Conservation (phyloP, 176 grass and related monocot genomes). For the Oryza glaberrima region DNA sequence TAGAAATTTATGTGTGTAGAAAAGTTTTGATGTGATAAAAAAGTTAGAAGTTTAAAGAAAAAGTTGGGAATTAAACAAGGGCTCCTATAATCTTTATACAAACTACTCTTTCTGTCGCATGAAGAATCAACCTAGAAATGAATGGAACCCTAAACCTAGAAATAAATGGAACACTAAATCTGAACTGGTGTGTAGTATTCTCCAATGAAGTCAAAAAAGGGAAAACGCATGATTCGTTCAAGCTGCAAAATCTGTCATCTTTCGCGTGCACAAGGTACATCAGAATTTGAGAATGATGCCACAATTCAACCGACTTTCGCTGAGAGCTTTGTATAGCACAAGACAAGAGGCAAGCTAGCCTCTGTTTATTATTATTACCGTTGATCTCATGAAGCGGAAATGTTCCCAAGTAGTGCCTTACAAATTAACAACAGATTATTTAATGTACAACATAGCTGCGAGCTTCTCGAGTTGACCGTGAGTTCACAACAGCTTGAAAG, state of each 20-base stretch:
- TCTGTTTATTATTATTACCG: neutral
- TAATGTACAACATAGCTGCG: conserved; percentile 37
- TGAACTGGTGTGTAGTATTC: no score
- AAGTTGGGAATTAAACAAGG: no score
- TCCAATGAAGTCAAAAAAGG: no score
- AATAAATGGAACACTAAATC: no score
- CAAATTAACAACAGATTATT: conserved; percentile 43
- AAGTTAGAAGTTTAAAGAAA: no score
- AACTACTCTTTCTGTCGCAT: no score
- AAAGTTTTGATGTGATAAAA: no score
- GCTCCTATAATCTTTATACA: no score
- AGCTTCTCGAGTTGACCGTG: neutral
- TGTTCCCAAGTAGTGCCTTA: neutral
- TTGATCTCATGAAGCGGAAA: conserved; percentile 24
- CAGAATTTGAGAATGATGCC: neutral
- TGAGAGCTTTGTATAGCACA: neutral
- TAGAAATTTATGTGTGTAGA: no score
- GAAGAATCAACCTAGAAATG: no score
- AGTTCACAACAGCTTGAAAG: conserved; percentile 16
- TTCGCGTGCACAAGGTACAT: neutral
- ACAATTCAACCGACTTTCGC: neutral
- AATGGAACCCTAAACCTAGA: no score
- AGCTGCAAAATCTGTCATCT: neutral
- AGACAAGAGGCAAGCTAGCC: neutral
- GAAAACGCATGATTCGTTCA: neutral